Evolutionary conservation across 2,329 filamentous ascomycete genomes (phyloP), one percentile per base, ranked within the genome.

Genomic region (Fusarium hostae): DNA sequence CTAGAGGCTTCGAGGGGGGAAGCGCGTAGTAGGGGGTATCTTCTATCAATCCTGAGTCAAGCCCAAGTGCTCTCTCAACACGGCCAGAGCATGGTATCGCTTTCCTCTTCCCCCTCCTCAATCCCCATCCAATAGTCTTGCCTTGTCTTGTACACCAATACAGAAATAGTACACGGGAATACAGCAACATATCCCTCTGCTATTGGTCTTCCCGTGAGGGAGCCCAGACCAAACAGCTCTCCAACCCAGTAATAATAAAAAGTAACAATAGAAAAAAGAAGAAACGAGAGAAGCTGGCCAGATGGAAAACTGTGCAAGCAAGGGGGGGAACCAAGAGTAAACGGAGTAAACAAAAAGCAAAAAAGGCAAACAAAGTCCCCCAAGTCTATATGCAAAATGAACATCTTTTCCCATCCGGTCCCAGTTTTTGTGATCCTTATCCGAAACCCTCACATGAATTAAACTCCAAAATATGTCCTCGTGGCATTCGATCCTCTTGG

Each of bases 31-130:
- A 72, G 68, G 73, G 75, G 76, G 78, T 79, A 79, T 80, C 78
- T 74, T 80, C 70, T 77, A 75, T 75, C 70, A 74, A 66, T 77
- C 71, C 74, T 76, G 74, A 79, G 78, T 75, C 76, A 78, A 76
- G 78, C 76, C 78, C 76, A 77, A 71, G 68, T 68, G 75, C 73
- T 72, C 68, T 71, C 68, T 72, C 68, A 68, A 51, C 63, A 68
- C 48, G 67, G 66, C 65, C 70, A 64, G 68, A 72, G 68, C 75
- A 68, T 67, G 66, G 35, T 39, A 48, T 67, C 62, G 55, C 64
- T 69, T 68, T 59, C 64, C 57, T 60, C 67, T 66, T 59, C 50
- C 62, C 71, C 72, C 57, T 48, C 64, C 57, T 70, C 65, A 66
- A 43, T 56, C 66, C 68, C 68, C 63, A 47, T 67, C 71, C 71